Base-by-base conservation (phyloP, 164 flowering plant genomes). In the Magnolia changhungtana region DNA sequence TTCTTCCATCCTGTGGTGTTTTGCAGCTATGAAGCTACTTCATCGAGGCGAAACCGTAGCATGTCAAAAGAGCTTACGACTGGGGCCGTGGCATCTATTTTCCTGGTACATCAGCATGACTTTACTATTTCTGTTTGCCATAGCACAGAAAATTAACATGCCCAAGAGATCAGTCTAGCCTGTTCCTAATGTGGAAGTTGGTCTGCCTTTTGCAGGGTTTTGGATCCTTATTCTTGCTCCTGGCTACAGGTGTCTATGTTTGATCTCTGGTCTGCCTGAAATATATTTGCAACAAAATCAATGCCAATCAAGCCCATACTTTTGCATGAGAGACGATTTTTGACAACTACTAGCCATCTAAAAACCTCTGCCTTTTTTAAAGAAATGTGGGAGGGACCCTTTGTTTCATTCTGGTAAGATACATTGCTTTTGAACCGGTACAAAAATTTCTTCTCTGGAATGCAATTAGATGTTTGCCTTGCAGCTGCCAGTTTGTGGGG, bases 21-120 rank as follows among this genome's bases (percentile, higher is more conserved):
- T 63, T 85, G 84, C 89, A 95, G 98, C 79, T 95, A 95, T 81
- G 98, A 91, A 82, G 94, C 98, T 58, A 95, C 98, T 51, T 83
- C 94, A 50, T 85, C 98, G 9, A 86, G 84, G 86, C 78, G 72
- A 74, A 93, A 76, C 83, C 94, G 97, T 76, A 87, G 88, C 80
- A 78, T 90, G 67, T 85, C 85, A 4, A 91, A 90, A 86, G 97
- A 92, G 87, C 88, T 93, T 50, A 74, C 79, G 10, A 86, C 95
- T 27, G 98, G 93, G 63, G 89, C 95, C 8, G 84, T 89, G 68
- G 98, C 98, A 72, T 95, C 98, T 37, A 84, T 95, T 72, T 95
- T 95, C 88, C 77, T 95, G 96, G 98, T 95, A 86, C 14, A 78
- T 72, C 27, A 7, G 20, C 13, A 1, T 29, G 31, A 9, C 50